phyloP scores from a whole-genome alignment of 1,284 basidiomycete genomes.

The Sparassis latifolia region DNA sequence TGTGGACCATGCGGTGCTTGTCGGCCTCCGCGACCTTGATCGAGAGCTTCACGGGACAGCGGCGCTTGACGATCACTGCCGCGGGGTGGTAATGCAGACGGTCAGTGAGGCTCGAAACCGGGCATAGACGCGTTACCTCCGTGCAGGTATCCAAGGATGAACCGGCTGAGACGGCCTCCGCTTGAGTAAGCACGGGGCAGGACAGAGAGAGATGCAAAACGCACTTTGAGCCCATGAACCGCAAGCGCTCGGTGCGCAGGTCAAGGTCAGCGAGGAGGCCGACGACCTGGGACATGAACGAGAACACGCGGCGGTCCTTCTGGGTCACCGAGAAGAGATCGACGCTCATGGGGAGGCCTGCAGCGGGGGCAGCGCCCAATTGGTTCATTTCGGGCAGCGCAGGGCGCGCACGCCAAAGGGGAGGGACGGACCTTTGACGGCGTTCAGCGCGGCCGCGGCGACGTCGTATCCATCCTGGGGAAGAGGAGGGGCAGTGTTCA shows the following conservation, averaged over 20 bases:
- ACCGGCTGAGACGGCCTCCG: constrained; percentile 43
- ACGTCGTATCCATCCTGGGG: constrained; percentile 69
- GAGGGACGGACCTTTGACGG: constrained; percentile 67
- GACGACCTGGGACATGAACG: constrained; percentile 84
- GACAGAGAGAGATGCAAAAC: background rate
- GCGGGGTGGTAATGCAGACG: too few relatives aligned
- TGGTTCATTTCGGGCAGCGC: background rate
- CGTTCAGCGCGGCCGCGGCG: constrained; percentile 72
- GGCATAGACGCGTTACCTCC: constrained; percentile 42
- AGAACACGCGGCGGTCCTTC: constrained; percentile 60
- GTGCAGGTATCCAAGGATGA: constrained; percentile 77
- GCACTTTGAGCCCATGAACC: constrained; percentile 84
- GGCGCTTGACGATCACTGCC: constrained; percentile 59
- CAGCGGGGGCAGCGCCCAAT: background rate
- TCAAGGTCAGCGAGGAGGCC: constrained; percentile 93
- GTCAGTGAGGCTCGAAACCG: too few relatives aligned
- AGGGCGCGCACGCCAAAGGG: background rate
- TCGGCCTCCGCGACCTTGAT: constrained; percentile 69
- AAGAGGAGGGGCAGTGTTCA: background rate
- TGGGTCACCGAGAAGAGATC: constrained; percentile 83
- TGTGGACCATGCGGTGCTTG: constrained; percentile 65
- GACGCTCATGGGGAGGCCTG: constrained; percentile 66
- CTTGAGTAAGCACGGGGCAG: background rate
- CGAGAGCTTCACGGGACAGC: constrained; percentile 65
- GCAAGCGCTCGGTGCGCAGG: constrained; percentile 79